Base-by-base conservation (phyloP, 108 stramenopile genomes). In the Skeletonema grethae region DNA sequence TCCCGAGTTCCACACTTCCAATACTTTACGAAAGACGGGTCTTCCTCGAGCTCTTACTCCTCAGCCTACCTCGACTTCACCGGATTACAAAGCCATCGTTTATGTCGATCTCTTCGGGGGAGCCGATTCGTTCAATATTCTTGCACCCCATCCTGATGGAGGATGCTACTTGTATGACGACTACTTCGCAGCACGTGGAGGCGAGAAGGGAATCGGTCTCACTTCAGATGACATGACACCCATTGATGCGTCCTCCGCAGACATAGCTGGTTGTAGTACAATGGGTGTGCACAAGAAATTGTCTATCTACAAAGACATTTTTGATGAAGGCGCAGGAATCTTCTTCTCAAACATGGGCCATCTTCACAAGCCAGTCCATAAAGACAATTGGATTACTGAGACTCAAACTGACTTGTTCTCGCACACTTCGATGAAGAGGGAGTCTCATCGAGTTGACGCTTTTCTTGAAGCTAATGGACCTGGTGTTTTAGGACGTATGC, bases 401-500 rank as follows among this genome's bases (percentile, higher is more conserved):
- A 80, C 79, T 4, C 45, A 38, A 31, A 64, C 79, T 10, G 57
- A 75, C 34, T 70, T 80, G 22, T 80, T 80, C 58, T 67, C 72
- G 2, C 79, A 80, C 57, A 63, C 50, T 25, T 57, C 74, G 0
- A 73, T 73, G 79, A 61, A 61, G 61, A 29, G 32, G 31, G 79
- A 80, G 46, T 25, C 65, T 15, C 69, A 63, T 4, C 35, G 39
- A 5, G 79, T 80, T 11, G 79, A 80, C 67, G 75, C 79, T 30
- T 80, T 76, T 38, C 46, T 45, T 22, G 75, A 76, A 35, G 55
- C 46, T 38, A 31, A 16, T 46, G 69, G 79, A 13, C 58, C 75
- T 31, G 83, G 83, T 48, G 79, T 84, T 70, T 38, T 84, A 22
- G 83, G 83, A 5, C 73, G 83, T 11, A 81, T 81, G 80, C 70